phyloP scores from a whole-genome alignment of 768 basidiomycete genomes.

The Serendipita sp. region DNA sequence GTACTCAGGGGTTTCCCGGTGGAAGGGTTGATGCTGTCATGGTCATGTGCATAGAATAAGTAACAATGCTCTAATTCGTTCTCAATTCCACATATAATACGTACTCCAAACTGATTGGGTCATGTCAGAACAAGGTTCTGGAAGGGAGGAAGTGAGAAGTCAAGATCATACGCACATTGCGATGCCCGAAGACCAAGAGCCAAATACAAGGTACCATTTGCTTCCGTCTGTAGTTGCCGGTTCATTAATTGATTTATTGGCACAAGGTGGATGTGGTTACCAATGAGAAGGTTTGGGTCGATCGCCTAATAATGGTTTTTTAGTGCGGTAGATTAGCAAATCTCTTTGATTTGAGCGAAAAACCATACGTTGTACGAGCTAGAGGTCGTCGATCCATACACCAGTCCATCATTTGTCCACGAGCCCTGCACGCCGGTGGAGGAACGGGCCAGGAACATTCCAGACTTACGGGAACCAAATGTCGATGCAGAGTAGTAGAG shows the following conservation, averaged over 20 bases:
- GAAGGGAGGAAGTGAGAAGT: not conserved
- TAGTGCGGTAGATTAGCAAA: no score
- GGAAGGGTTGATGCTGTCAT: slow-evolving; percentile 22
- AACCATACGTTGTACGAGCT: slow-evolving; percentile 27
- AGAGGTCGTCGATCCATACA: slow-evolving; percentile 26
- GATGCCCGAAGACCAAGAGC: slow-evolving; percentile 43
- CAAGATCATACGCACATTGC: slow-evolving; percentile 22
- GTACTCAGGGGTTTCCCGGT: slow-evolving; percentile 28
- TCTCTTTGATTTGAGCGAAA: no score
- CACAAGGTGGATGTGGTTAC: slow-evolving; percentile 15
- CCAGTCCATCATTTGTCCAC: slow-evolving; percentile 33
- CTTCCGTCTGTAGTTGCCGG: slow-evolving; percentile 21
- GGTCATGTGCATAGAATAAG: not conserved
- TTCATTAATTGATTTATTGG: not conserved
- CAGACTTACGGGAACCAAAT: slow-evolving; percentile 38
- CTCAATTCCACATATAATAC: not conserved
- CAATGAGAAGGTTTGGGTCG: slow-evolving; percentile 16
- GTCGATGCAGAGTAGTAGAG: slow-evolving; percentile 39
- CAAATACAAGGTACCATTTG: slow-evolving; percentile 34
- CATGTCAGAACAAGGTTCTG: not conserved
- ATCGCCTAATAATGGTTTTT: not conserved
- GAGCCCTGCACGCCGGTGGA: slow-evolving; percentile 23
- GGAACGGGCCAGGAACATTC: slow-evolving; percentile 39
- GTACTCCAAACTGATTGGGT: not conserved
- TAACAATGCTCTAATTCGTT: not conserved